Evolutionary conservation across 108 stramenopile species (phyloP), one percentile per base, ranked within the genome.

Genomic region (Pseudonitzschia delicatissima): DNA sequence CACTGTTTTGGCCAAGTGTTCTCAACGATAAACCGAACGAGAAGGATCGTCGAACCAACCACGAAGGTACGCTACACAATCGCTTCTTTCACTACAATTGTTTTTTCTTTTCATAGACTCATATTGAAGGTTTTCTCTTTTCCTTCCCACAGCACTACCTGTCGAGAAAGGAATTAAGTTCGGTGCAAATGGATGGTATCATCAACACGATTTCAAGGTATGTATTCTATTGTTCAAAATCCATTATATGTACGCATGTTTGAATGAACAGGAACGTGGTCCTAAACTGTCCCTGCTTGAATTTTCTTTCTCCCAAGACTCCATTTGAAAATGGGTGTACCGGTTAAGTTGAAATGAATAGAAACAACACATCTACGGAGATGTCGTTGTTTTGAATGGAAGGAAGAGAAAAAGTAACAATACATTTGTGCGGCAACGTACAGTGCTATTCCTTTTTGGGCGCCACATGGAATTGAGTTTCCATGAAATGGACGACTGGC

Each of bases 1-100:
- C 88, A 2, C 39, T 95, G 32, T 65, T 97, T 7, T 97, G 96
- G 96, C 94, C 96, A 40, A 76, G 72, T 21, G 89, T 92, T 21
- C 28, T 85, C 8, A 80, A 94, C 74, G 64, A 81, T 4, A 72
- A 81, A 18, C 90, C 88, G 7, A 47, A 86, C 28, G 32, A 62
- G 42, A 78, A 82, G 48, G 96, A 95, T 58, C 44, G 8, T 5
- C 74, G 92, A 18, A 95, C 92, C 0, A 57, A 67, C n/a, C 96
- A 97, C 64, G 81, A 93, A 78, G 93, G 93, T 94, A 15, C 51
- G 59, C 12, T 71, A 86, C 50, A 91, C 87, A 31, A 61, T 70
- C 32, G 91, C 94, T 58, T 0, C 15, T 58, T 40, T 26, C 39
- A 9, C 11, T 17, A 18, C 34, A 40, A 5, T 26, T 62, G 37